Percentiles rank a stretch among this genome's conserved stretches.
phyloP scores from a whole-genome alignment of 108 stramenopile species.

The Asterionellopsis glacialis region DNA sequence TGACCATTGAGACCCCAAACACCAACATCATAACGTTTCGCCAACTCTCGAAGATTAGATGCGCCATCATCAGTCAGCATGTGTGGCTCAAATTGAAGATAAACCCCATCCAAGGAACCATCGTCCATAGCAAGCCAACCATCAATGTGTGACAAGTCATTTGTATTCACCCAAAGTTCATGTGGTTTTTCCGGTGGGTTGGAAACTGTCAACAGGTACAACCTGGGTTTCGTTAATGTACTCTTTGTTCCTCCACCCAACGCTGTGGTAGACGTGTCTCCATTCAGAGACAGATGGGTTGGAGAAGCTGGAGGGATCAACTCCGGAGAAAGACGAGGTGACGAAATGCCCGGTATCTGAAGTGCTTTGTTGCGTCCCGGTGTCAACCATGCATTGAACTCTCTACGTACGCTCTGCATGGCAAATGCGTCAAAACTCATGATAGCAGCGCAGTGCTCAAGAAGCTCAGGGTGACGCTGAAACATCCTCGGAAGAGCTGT shows the following conservation, averaged over 20 bases:
- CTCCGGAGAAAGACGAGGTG: too few relatives aligned
- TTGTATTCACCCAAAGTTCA: slow-evolving; percentile 37
- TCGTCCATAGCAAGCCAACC: slow-evolving; percentile 43
- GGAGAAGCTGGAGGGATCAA: too few relatives aligned
- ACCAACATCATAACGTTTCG: slow-evolving; percentile 43
- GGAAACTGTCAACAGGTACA: slow-evolving; percentile 57
- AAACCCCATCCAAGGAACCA: slow-evolving; percentile 63
- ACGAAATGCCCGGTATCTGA: too few relatives aligned
- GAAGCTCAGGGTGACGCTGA: slow-evolving; percentile 55
- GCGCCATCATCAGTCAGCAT: slow-evolving; percentile 55
- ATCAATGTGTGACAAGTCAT: slow-evolving; percentile 46
- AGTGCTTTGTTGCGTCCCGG: too few relatives aligned
- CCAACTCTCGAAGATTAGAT: slow-evolving; percentile 28
- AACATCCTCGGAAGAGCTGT: slow-evolving; percentile 57
- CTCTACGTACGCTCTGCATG: slow-evolving; percentile 57
- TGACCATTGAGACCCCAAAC: slow-evolving; percentile 44
- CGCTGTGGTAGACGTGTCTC: too few relatives aligned
- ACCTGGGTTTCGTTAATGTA: slow-evolving; percentile 19
- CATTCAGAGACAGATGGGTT: too few relatives aligned
- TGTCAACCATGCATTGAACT: too few relatives aligned
- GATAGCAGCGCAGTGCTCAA: slow-evolving; percentile 48
- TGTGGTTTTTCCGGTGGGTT: slow-evolving; percentile 32
- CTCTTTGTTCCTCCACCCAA: too few relatives aligned
- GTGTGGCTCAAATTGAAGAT: slow-evolving; percentile 60
- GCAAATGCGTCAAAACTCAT: slow-evolving; percentile 73